phyloP scores from a whole-genome alignment of 1,139 yeast genomes.

The Candida sojae region DNA sequence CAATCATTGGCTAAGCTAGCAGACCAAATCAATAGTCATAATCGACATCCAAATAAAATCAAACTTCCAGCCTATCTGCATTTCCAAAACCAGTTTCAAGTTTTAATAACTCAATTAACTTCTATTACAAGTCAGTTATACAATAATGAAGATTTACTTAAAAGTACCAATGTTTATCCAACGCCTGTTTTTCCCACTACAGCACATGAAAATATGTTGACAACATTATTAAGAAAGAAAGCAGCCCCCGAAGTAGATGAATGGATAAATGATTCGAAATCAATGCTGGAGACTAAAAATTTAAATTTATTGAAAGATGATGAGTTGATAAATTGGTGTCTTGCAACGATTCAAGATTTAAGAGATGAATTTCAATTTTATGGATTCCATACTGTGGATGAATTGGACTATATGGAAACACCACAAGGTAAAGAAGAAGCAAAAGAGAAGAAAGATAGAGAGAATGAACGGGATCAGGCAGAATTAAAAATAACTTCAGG shows the following conservation, averaged over 20 bases:
- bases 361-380: slow-evolving; percentile 61
- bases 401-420: slow-evolving; percentile 36
- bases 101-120: slow-evolving; percentile 76
- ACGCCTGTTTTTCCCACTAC: slow-evolving; percentile 81
- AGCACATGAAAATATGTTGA: slow-evolving; percentile 77
- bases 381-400: slow-evolving; percentile 59
- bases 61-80: slow-evolving; percentile 44
- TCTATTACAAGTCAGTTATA: slow-evolving; percentile 72
- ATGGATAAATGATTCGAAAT: slow-evolving; percentile 69
- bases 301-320: slow-evolving; percentile 41
- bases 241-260: slow-evolving; percentile 87
- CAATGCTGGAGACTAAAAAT: slow-evolving; percentile 18
- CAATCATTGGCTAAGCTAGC: slow-evolving; percentile 44
- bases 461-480: slow-evolving; percentile 26
- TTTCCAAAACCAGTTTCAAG: slow-evolving; percentile 78
- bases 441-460: slow-evolving; percentile 27
- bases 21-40: slow-evolving; percentile 45
- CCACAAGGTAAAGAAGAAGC: slow-evolving; percentile 44
- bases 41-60: slow-evolving; percentile 38
- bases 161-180: slow-evolving; percentile 77
- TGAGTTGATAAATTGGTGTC: slow-evolving; percentile 65
- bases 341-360: slow-evolving; percentile 49
- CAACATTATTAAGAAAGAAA: slow-evolving; percentile 83
- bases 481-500: slow-evolving; percentile 33
- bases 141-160: slow-evolving; percentile 58